Evolutionary conservation across 345 rosid genomes (phyloP), one percentile per base, ranked within the genome.

Genomic region (Melaleuca quinquenervia): DNA sequence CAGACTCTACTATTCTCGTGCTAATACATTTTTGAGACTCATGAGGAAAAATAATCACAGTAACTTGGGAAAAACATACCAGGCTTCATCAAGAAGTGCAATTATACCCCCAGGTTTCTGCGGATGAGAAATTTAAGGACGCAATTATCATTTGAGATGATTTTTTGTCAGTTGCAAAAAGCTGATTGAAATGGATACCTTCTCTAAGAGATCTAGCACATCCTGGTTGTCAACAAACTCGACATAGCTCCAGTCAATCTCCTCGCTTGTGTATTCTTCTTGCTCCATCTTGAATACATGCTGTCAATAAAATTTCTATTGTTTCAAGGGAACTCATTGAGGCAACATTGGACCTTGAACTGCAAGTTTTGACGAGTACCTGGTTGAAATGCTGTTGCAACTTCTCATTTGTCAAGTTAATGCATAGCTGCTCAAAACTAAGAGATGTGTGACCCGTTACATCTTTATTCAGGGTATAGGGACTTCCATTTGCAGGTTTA

Each of bases 271-370:
- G 87, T 97, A 97, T 87, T 97, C 99, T 90, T 97, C 99, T 90
- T 97, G 99, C 88, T 97, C 99, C 99, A 95, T 97, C 93, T 97
- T 97, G 90, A 97, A 97, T 87, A 97, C 99, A 88, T 97, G 98
- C 99, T 97, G 98, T 91, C 85, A n/a, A 86, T 29, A 85, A 85
- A n/a, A 48, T 15, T 62, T 64, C 75, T 64, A 9, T 64, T 64
- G 76, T 64, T 64, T 64, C 44, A 62, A 44, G 76, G 44, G 76
- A 64, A 15, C 44, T 64, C 76, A 64, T 15, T 64, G 15, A 64
- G 76, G 32, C 7, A 64, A 64, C 22, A 7, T 32, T 64, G 76
- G 29, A 64, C 76, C 11, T 64, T 44, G 8, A 15, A 8, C 20
- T 15, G 32, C 76, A 29, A 64, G 22, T 64, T 64, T 64, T 3